phyloP scores from a whole-genome alignment of 1,284 basidiomycete genomes.

The Rhizoctonia solani region DNA sequence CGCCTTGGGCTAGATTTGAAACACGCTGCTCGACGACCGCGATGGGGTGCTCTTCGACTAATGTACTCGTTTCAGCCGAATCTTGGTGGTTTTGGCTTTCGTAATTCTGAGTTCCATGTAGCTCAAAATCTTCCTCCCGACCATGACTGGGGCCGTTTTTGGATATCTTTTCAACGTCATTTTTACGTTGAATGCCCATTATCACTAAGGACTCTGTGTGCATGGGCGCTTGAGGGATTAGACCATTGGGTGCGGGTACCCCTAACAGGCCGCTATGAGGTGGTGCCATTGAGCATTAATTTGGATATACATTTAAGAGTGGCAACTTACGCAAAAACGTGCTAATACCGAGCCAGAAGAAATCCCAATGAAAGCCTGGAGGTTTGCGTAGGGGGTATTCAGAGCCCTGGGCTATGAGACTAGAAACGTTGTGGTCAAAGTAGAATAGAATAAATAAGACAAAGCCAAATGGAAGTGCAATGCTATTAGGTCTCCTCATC shows the following conservation, averaged over 20 bases:
- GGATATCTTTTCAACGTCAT: conserved; percentile 43
- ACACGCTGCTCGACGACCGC: conserved; percentile 87
- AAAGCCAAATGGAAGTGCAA: conserved; percentile 55
- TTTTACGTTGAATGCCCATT: conserved; percentile 59
- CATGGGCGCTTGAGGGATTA: conserved; percentile 95
- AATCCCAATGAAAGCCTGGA: conserved; percentile 60
- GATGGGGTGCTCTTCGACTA: conserved; percentile 63
- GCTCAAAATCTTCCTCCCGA: neutral
- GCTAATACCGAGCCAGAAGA: conserved; percentile 86
- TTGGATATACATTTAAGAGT: neutral
- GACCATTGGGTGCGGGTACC: conserved; percentile 90
- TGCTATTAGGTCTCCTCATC: conserved; percentile 48
- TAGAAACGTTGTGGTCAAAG: conserved; percentile 78
- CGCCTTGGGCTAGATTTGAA: conserved; percentile 84
- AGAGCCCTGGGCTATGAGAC: conserved; percentile 89
- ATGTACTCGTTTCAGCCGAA: conserved; percentile 2
- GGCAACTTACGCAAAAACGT: conserved; percentile 71
- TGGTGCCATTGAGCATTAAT: neutral
- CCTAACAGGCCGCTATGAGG: conserved; percentile 71
- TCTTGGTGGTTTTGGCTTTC: conserved; percentile 39
- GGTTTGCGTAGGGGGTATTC: conserved; percentile 90
- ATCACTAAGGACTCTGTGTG: conserved; percentile 86
- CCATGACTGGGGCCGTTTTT: conserved; percentile 36
- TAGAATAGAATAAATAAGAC: conserved; percentile 53
- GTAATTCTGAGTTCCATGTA: neutral